Evolutionary conservation across 257 asterid genomes (phyloP).

Genomic region (Perilla frutescens): DNA sequence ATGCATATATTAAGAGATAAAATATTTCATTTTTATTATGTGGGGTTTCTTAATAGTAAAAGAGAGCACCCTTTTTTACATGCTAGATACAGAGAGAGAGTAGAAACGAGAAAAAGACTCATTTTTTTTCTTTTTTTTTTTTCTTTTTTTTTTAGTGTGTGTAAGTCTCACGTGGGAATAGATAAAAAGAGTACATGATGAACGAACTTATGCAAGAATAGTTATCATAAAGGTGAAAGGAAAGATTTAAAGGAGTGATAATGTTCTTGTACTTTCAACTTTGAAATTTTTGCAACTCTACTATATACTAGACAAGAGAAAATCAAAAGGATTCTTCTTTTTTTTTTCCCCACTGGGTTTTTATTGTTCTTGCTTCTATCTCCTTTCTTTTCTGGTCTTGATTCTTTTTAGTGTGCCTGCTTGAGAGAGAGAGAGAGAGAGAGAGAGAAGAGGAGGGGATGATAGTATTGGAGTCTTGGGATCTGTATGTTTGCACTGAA

Average conservation of each 20-base stretch:
- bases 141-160: conserved; percentile 22
- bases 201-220: conserved; percentile 44
- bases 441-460: not conserved
- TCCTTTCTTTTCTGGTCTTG: conserved; percentile 14
- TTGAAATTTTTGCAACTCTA: conserved; percentile 42
- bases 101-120: conserved; percentile 35
- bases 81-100: conserved; percentile 45
- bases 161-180: conserved; percentile 79
- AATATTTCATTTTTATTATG: conserved; percentile 41
- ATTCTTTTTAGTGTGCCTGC: conserved; percentile 12
- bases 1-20: not conserved
- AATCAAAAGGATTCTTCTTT: not conserved
- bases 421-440: conserved; percentile 13
- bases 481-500: conserved; percentile 52
- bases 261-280: conserved; percentile 58
- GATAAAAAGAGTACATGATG: conserved; percentile 51
- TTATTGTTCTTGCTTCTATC: conserved; percentile 16
- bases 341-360: conserved; percentile 3
- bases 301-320: conserved; percentile 29
- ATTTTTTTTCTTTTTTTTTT: not conserved
- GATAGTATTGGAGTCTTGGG: conserved; percentile 51
- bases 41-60: conserved; percentile 40
- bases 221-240: conserved; percentile 49
- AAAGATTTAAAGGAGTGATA: conserved; percentile 51
- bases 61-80: conserved; percentile 37